A percentile compares a stretch with the other conserved stretches of the same genome.
Conservation (phyloP, 352 stramenopile species). For the Phytophthora meadii region DNA sequence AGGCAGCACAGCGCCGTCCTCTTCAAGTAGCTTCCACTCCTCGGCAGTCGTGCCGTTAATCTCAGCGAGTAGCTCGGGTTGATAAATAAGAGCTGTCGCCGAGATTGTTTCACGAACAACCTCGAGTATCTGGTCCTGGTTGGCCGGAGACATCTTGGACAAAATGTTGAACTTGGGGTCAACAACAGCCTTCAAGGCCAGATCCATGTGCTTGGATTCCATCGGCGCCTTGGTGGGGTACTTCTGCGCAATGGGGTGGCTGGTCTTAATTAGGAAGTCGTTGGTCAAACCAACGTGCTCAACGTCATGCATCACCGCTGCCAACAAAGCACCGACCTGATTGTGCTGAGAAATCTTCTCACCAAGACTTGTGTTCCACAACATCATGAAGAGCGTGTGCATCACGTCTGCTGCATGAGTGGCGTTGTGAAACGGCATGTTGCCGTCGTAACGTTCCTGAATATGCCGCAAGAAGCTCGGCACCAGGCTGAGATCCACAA, state of each 20-base stretch:
- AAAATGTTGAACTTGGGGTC: slow-evolving; percentile 62
- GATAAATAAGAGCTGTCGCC: slow-evolving; percentile 81
- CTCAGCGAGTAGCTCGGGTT: slow-evolving; percentile 73
- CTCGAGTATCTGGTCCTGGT: slow-evolving; percentile 61
- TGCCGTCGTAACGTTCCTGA: slow-evolving; percentile 64
- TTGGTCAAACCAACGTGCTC: slow-evolving; percentile 83
- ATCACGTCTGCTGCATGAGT: slow-evolving; percentile 83
- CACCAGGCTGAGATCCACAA: slow-evolving; percentile 63
- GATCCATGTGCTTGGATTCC: slow-evolving; percentile 78
- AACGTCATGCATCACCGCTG: slow-evolving; percentile 84
- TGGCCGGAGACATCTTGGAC: slow-evolving; percentile 50
- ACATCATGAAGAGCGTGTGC: slow-evolving; percentile 79
- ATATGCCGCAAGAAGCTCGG: slow-evolving; percentile 65
- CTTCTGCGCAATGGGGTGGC: slow-evolving; percentile 68
- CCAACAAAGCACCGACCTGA: slow-evolving; percentile 75
- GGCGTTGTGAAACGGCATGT: slow-evolving; percentile 85
- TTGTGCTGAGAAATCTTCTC: slow-evolving; percentile 67
- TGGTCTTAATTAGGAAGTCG: slow-evolving; percentile 80
- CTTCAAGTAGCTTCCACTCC: slow-evolving; percentile 52
- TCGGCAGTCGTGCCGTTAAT: slow-evolving; percentile 45
- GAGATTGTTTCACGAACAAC: slow-evolving; percentile 75
- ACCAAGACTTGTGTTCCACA: slow-evolving; percentile 61
- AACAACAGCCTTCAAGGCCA: slow-evolving; percentile 62
- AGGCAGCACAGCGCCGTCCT: slow-evolving; percentile 40
- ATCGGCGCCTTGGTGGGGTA: slow-evolving; percentile 70